phyloP scores from a whole-genome alignment of 768 basidiomycete genomes.

The Russula earlei region DNA sequence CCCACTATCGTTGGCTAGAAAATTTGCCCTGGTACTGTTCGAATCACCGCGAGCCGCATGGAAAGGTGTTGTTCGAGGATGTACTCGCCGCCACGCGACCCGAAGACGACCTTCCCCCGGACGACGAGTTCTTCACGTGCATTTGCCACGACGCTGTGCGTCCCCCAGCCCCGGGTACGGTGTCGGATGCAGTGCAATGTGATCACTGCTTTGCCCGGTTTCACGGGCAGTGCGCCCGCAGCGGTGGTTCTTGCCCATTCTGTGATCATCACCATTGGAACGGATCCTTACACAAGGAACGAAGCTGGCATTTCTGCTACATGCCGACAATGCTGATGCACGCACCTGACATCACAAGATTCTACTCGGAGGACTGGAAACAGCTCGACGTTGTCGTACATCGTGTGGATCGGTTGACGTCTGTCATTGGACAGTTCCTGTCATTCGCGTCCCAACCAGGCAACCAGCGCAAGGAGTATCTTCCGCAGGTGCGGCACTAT shows the following conservation, averaged over 20 bases:
- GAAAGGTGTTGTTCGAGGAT: constrained; percentile 58
- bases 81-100: constrained; percentile 65
- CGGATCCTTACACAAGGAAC: constrained; percentile 71
- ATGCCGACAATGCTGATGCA: constrained; percentile 57
- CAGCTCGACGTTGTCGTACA: constrained; percentile 74
- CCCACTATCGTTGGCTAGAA: constrained; percentile 64
- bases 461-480: constrained; percentile 68
- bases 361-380: constrained; percentile 74
- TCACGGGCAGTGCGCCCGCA: constrained; percentile 76
- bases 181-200: constrained; percentile 82
- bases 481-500: constrained; percentile 78
- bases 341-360: constrained; percentile 71
- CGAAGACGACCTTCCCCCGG: constrained; percentile 71
- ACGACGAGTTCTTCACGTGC: constrained; percentile 77
- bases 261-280: constrained; percentile 92
- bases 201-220: constrained; percentile 84
- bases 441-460: constrained; percentile 57
- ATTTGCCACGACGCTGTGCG: constrained; percentile 71
- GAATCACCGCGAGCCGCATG: constrained; percentile 56
- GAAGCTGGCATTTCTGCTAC: constrained; percentile 77
- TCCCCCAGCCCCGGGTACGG: constrained; percentile 63
- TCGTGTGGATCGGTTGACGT: constrained; percentile 64
- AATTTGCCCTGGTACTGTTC: constrained; percentile 73
- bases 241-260: constrained; percentile 87
- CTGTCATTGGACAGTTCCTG: constrained; percentile 72